These are phyloP conservation scores for Actinidia polygama DNA, from an alignment of 179 eudicot species.

Conservation along the genomic window DNA sequence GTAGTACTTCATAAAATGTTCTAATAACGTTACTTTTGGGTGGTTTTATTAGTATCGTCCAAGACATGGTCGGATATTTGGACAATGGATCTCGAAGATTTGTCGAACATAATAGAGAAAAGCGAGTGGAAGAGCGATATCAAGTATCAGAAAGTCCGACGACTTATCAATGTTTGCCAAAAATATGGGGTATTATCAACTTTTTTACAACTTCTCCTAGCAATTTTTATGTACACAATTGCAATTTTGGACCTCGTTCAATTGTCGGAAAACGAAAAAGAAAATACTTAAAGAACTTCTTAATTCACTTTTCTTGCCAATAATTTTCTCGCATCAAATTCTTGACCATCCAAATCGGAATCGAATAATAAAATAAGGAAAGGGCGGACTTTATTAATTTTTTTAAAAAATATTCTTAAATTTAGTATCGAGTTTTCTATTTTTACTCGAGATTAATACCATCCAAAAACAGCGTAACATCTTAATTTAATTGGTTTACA, in stretches of 20 bases:
- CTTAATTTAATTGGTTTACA: no score
- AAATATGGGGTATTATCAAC: conserved; percentile 30
- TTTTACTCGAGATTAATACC: no score
- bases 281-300: no score
- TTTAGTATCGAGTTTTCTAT: no score
- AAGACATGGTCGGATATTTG: conserved; percentile 44
- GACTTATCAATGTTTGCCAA: conserved; percentile 32
- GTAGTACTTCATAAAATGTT: neutral
- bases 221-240: neutral
- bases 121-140: conserved; percentile 26
- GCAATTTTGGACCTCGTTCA: neutral
- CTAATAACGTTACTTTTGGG: neutral
- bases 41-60: conserved; percentile 23
- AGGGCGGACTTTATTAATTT: no score
- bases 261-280: no score
- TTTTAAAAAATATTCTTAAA: no score
- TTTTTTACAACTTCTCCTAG: neutral
- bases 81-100: conserved; percentile 30
- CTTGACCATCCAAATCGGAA: no score
- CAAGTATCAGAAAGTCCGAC: conserved; percentile 34
- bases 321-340: no score
- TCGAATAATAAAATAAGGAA: no score
- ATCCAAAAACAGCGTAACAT: no score
- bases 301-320: no score
- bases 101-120: conserved; percentile 16